Evolutionary conservation across 2,329 filamentous ascomycete species (phyloP).

Genomic region (Magnaporthales sp.): DNA sequence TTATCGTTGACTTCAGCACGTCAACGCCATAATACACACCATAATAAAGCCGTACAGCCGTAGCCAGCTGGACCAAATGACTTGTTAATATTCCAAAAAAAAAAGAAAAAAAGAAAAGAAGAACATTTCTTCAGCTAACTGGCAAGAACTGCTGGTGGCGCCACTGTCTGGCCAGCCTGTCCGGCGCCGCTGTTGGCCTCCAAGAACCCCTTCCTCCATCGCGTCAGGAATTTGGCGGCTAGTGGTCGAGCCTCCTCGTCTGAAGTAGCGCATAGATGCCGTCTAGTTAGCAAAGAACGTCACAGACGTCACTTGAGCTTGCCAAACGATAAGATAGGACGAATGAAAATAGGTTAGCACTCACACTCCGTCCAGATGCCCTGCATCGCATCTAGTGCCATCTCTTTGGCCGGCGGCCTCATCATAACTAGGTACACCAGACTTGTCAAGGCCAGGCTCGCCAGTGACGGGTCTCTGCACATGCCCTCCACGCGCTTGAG

Average conservation of each 20-base stretch:
- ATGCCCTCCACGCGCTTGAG: constrained; percentile 62
- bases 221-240: constrained; percentile 53
- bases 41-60: neutral
- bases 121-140: neutral
- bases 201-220: constrained; percentile 50
- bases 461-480: constrained; percentile 57
- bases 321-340: neutral
- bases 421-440: constrained; percentile 60
- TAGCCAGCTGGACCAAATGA: neutral
- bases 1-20: neutral
- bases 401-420: constrained; percentile 53
- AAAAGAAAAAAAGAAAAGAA: neutral
- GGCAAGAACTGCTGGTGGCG: neutral
- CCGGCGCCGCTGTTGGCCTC: constrained; percentile 18
- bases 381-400: constrained; percentile 56
- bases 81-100: neutral
- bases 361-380: constrained; percentile 60
- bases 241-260: constrained; percentile 55
- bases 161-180: neutral
- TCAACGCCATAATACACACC: neutral
- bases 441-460: constrained; percentile 54
- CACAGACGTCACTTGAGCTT: neutral
- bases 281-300: neutral
- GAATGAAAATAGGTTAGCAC: constrained; percentile 17
- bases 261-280: constrained; percentile 15